Evolutionary conservation across 768 basidiomycete species (phyloP).

Genomic region (Lepiota brunneoincarnata): DNA sequence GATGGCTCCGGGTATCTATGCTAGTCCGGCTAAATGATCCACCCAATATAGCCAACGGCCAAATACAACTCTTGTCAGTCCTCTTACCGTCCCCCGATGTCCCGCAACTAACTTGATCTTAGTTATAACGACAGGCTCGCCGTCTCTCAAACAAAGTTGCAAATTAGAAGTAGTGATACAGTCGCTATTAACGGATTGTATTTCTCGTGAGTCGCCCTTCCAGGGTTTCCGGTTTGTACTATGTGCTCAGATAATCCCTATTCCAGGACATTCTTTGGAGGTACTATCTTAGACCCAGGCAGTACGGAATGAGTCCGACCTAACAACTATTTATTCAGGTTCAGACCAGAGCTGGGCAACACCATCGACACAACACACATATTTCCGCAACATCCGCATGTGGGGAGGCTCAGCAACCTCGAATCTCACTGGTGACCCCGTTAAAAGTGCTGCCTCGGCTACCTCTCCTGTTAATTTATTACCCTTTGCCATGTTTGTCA

Average conservation of each 20-base stretch:
- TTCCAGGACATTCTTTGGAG: conserved; percentile 79
- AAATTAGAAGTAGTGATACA: conserved; percentile 53
- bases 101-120: background rate
- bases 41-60: conserved; percentile 66
- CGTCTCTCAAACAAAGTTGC: conserved; percentile 56
- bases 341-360: conserved; percentile 73
- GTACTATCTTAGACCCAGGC: conserved; percentile 24
- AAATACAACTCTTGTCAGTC: conserved; percentile 66
- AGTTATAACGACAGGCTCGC: conserved; percentile 72
- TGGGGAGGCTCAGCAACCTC: conserved; percentile 57
- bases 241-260: conserved; percentile 1
- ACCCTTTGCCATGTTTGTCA: conserved; percentile 1
- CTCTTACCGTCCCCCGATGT: background rate
- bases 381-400: conserved; percentile 72
- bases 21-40: conserved; percentile 79
- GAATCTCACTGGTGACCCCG: conserved; percentile 36
- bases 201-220: conserved; percentile 58
- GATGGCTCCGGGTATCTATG: conserved; percentile 72
- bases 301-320: background rate
- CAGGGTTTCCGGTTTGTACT: background rate
- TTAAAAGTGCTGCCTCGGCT: conserved; percentile 21
- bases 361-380: conserved; percentile 62
- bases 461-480: background rate
- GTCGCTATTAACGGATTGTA: conserved; percentile 67
- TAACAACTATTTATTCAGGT: conserved; percentile 34